Conservation (phyloP, 2,329 filamentous ascomycete species). For the Diaporthe caulivora region DNA sequence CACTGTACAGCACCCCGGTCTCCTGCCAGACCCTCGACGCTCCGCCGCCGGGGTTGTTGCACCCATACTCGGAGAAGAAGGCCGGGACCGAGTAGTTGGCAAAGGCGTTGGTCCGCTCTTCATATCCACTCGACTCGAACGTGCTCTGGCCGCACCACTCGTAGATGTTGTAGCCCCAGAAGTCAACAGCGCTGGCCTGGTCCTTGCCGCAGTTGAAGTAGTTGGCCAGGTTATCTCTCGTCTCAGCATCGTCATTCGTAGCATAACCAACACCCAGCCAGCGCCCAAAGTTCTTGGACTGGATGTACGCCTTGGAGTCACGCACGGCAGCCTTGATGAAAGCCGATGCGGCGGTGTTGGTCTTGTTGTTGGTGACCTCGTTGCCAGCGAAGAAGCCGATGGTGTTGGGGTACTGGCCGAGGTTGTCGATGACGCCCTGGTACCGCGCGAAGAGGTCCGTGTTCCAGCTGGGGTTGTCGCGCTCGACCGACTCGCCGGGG, state of each 20-base stretch:
- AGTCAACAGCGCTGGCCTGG: constrained; percentile 79
- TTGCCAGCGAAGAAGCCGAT: constrained; percentile 99
- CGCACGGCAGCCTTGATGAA: constrained; percentile 98
- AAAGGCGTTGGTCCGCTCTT: constrained; percentile 88
- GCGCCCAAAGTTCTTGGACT: constrained; percentile 79
- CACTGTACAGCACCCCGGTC: constrained; percentile 82
- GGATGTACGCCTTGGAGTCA: constrained; percentile 96
- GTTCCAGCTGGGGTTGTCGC: constrained; percentile 83
- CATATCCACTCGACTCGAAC: constrained; percentile 83
- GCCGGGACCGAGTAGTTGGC: constrained; percentile 89
- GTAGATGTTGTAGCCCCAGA: constrained; percentile 99
- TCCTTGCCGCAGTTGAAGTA: constrained; percentile 93
- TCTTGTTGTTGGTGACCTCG: constrained; percentile 90
- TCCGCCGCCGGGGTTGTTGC: constrained; percentile 76
- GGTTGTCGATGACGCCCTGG: constrained; percentile 82
- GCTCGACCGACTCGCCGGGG: constrained; percentile 86
- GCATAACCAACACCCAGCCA: constrained; percentile 93
- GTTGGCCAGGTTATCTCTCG: constrained; percentile 84
- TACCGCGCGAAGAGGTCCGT: constrained; percentile 84
- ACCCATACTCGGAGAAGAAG: constrained; percentile 99
- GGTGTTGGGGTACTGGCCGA: constrained; percentile 88
- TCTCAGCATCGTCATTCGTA: constrained; percentile 89
- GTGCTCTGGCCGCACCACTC: constrained; percentile 94
- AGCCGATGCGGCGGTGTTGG: constrained; percentile 90
- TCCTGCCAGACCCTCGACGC: constrained; percentile 85